Evolutionary conservation across 148 eudicot genomes (phyloP), one percentile per base, ranked within the genome.

Genomic region (Cornus kousa): DNA sequence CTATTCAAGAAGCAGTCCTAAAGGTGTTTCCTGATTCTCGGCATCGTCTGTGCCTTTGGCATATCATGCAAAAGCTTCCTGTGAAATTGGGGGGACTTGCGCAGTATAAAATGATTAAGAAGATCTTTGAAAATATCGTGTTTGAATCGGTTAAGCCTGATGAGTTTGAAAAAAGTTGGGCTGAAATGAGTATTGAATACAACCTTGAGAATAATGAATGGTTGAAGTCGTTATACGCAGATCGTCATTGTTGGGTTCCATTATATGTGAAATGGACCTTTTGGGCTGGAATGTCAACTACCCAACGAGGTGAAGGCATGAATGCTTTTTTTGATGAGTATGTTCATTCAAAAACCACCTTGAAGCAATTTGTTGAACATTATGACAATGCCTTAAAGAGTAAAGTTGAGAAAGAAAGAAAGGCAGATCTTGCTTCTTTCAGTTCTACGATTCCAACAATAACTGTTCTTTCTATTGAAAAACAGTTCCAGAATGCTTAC

Each of bases 221-320:
- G 48, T 43, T 43, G 48, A 43, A 43, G 48, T 43, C 48, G 48
- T 12, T 71, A 37, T 68, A 32, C 7, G 33, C 43, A 4, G 59
- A 43, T 12, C 11, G 74, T 9, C 17, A 22, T 20, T 37, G 71
- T 32, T 68, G 71, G 71, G 71, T 68, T 14, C 71, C 71, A 7
- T n/a, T 6, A 16, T 68, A 31, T 68, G 71, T 71, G 9, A 71
- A 71, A 43, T 14, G 22, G 11, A 43, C 19, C 22, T 71, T 71
- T 3, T 71, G 74, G 74, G 74, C 74, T 9, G 74, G 59, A 71
- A 71, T 71, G 74, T 71, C 74, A 5, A 71, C 59, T 24, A 43
- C 33, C 4, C 31, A 43, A 32, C 32, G 8, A 14, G 48, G 17
- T 46, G 59, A 71, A 46, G 22, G 33, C 59, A 10, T 71, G 33